A percentile compares a stretch with the other conserved stretches of the same genome.
phyloP scores from a whole-genome alignment of 768 basidiomycete species.

The Guyanaporus albipodus region DNA sequence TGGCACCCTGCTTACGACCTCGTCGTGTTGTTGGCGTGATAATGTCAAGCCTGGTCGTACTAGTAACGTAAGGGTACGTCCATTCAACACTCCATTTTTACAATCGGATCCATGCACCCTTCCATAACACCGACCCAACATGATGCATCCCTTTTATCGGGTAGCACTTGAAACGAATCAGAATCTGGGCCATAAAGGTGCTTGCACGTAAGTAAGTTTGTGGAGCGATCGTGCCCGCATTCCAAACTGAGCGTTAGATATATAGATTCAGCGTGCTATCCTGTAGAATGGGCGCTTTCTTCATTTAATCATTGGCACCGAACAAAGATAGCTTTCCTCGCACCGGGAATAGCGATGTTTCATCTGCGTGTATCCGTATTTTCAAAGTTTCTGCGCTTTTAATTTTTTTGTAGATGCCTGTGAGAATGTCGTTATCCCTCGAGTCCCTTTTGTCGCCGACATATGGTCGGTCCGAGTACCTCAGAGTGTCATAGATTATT shows the following conservation, averaged over 20 bases:
- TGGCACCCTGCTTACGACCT: background rate
- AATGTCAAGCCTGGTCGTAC: background rate
- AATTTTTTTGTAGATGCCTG: no score
- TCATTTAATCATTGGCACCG: constrained; percentile 8
- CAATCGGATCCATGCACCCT: background rate
- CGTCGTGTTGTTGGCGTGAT: no score
- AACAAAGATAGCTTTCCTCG: background rate
- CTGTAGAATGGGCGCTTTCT: constrained; percentile 6
- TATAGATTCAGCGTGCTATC: constrained; percentile 3
- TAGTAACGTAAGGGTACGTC: background rate
- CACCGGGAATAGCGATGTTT: no score
- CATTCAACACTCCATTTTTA: background rate
- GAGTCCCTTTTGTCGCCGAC: no score
- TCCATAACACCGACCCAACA: background rate
- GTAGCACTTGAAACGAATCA: no score
- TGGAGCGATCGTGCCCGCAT: constrained; percentile 12
- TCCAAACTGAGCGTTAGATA: background rate
- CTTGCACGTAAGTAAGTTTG: background rate
- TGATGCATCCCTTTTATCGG: no score
- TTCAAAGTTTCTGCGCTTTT: no score
- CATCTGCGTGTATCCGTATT: no score
- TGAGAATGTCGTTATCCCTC: no score
- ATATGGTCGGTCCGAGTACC: no score
- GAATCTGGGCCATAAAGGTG: background rate
- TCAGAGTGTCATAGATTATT: background rate